A percentile compares a stretch with the other conserved stretches of the same genome.
These are phyloP conservation scores for Lasiodiplodia citricola DNA, from an alignment of 2,329 filamentous ascomycete genomes.

Conservation along the genomic window DNA sequence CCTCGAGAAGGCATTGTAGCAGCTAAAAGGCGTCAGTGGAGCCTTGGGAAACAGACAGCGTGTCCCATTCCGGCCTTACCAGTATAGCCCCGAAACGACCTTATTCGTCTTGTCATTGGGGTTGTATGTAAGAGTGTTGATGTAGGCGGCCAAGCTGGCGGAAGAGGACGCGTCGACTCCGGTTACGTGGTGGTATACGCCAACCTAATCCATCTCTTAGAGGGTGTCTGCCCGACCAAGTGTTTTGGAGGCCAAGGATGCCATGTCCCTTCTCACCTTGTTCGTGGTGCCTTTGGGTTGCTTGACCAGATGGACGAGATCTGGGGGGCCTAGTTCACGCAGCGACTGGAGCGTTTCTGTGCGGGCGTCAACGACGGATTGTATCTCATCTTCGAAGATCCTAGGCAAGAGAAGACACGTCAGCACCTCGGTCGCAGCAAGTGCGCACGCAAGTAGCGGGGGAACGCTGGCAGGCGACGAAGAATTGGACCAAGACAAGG, in stretches of 20 bases:
- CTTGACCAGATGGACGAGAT: conserved; percentile 94
- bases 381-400: conserved; percentile 90
- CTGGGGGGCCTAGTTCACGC: conserved; percentile 92
- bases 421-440: conserved; percentile 12
- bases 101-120: conserved; percentile 84
- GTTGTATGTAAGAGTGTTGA: conserved; percentile 94
- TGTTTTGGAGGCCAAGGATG: background rate
- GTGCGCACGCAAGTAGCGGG: background rate
- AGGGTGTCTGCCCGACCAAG: background rate
- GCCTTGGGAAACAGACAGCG: background rate
- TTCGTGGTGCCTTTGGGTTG: conserved; percentile 65
- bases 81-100: conserved; percentile 93
- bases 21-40: conserved; percentile 57
- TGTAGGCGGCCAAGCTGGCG: conserved; percentile 94
- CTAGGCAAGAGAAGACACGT: conserved; percentile 53
- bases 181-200: conserved; percentile 97
- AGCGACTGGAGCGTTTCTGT: conserved; percentile 85
- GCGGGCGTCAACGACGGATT: conserved; percentile 89
- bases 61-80: conserved; percentile 59
- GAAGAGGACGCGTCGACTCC: conserved; percentile 97
- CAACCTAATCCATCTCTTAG: conserved; percentile 62
- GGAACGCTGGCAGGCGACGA: background rate
- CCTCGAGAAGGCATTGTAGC: conserved; percentile 98
- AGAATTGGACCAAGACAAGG: background rate
- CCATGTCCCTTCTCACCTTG: conserved; percentile 52